These are phyloP conservation scores for Yarrowia bubula DNA, from an alignment of 805 yeast genomes.

Conservation along the genomic window DNA sequence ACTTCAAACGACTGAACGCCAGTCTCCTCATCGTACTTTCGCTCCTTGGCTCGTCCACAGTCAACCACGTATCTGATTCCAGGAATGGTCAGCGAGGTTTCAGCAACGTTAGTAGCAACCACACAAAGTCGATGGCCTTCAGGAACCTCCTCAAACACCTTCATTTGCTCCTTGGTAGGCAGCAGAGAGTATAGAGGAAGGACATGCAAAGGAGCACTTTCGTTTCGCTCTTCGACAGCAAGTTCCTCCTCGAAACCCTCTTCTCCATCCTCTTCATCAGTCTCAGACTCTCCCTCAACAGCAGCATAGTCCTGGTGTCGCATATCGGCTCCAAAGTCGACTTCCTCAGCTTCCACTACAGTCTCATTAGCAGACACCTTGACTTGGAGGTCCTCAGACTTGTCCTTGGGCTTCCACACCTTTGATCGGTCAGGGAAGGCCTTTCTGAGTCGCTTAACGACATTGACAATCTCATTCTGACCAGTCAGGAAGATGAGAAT, in stretches of 20 bases:
- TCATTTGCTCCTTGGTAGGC: conserved; percentile 95
- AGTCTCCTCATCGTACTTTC: conserved; percentile 73
- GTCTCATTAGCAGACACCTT: conserved; percentile 57
- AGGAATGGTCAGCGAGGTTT: conserved; percentile 94
- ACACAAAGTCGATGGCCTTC: conserved; percentile 82
- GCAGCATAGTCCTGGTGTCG: conserved; percentile 41
- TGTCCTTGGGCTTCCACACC: conserved; percentile 33
- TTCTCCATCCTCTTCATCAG: conserved; percentile 48
- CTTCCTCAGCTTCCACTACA: conserved; percentile 81
- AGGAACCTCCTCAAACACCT: conserved; percentile 84
- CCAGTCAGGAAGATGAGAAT: conserved; percentile 91
- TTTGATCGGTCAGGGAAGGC: conserved; percentile 58
- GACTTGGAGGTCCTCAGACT: conserved; percentile 42
- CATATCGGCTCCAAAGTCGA: conserved; percentile 50
- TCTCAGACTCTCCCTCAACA: conserved; percentile 43
- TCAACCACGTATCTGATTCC: conserved; percentile 93
- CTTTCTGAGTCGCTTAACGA: conserved; percentile 65
- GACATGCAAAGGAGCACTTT: conserved; percentile 79
- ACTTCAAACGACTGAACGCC: conserved; percentile 92
- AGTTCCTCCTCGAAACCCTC: conserved; percentile 52
- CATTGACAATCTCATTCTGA: conserved; percentile 79
- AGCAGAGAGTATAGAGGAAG: conserved; percentile 87
- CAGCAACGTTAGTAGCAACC: conserved; percentile 97
- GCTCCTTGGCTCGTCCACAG: conserved; percentile 89
- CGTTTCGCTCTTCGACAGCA: conserved; percentile 66